Conservation (phyloP, 2,329 filamentous ascomycete genomes). For the Pyrenochaeta sp. region DNA sequence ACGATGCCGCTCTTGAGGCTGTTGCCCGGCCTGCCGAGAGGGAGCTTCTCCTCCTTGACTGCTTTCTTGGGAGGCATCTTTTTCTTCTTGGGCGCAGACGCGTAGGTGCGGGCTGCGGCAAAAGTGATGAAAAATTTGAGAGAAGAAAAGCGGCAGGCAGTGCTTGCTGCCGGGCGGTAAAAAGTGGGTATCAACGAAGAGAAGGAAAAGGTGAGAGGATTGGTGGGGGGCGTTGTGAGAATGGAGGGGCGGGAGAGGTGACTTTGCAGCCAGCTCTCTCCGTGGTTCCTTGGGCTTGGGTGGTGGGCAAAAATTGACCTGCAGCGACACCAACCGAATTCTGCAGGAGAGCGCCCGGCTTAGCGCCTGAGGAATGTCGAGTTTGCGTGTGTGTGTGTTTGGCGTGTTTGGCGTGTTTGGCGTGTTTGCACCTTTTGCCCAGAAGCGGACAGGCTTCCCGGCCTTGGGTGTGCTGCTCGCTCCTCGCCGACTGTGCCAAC, state of each 20-base stretch:
- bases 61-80: constrained; percentile 97
- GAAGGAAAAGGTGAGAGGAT: constrained; percentile 58
- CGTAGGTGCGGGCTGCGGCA: constrained; percentile 63
- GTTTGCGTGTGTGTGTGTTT: too few species aligned
- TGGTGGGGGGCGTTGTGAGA: constrained; percentile 47
- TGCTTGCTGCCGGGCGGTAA: constrained; percentile 59
- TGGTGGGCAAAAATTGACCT: constrained; percentile 13
- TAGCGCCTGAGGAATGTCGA: constrained; percentile 14
- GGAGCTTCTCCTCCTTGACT: constrained; percentile 92
- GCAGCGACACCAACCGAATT: constrained; percentile 22
- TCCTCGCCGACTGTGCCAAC: constrained; percentile 10
- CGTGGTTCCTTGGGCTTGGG: constrained; percentile 23
- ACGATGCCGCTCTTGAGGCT: constrained; percentile 98
- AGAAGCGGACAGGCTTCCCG: constrained; percentile 19
- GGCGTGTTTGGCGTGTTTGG: constrained; percentile 12
- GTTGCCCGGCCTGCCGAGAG: constrained; percentile 95
- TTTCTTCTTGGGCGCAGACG: constrained; percentile 65
- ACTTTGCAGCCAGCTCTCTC: constrained; percentile 40
- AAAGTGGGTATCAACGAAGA: constrained; percentile 62
- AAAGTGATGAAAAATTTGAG: constrained; percentile 46
- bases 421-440: constrained; percentile 10
- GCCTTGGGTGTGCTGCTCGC: constrained; percentile 11
- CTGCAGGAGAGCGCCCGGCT: constrained; percentile 17
- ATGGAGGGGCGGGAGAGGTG: constrained; percentile 39
- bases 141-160: constrained; percentile 50